A percentile compares a stretch with the other conserved stretches of the same genome.
Evolutionary conservation across 2,329 filamentous ascomycete genomes (phyloP).

Genomic region (Arthrobotrys sinensis): DNA sequence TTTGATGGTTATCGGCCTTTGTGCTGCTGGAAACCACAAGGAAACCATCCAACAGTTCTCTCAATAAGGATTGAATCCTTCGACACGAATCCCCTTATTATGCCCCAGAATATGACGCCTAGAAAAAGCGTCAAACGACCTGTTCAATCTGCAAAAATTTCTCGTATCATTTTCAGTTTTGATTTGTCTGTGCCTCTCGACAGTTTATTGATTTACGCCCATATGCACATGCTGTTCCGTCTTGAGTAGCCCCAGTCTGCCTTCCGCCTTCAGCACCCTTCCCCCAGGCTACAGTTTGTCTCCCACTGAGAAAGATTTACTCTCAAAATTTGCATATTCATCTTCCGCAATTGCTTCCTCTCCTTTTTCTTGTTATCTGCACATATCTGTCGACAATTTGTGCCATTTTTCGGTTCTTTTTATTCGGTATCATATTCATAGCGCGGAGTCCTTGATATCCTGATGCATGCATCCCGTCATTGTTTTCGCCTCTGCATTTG

Average conservation of each 20-base stretch:
- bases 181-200: background rate
- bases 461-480: slow-evolving; percentile 43
- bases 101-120: too few species aligned
- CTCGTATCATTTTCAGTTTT: background rate
- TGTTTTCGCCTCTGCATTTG: slow-evolving; percentile 43
- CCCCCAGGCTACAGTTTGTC: too few species aligned
- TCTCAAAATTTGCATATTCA: background rate
- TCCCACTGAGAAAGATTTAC: background rate
- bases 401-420: slow-evolving; percentile 10
- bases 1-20: background rate
- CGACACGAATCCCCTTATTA: background rate
- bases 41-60: background rate
- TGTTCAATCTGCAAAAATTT: background rate
- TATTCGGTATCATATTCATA: slow-evolving; percentile 56
- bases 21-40: slow-evolving; percentile 8
- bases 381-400: slow-evolving; percentile 3
- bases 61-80: slow-evolving; percentile 1
- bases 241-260: background rate
- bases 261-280: background rate
- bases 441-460: slow-evolving; percentile 59
- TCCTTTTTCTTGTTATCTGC: background rate
- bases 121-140: background rate
- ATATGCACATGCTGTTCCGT: slow-evolving; percentile 1
- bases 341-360: background rate
- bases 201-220: background rate